Percentiles rank a stretch among this genome's conserved stretches.
Evolutionary conservation across 306 rosid genomes (phyloP).

Genomic region (Prunus davidiana): DNA sequence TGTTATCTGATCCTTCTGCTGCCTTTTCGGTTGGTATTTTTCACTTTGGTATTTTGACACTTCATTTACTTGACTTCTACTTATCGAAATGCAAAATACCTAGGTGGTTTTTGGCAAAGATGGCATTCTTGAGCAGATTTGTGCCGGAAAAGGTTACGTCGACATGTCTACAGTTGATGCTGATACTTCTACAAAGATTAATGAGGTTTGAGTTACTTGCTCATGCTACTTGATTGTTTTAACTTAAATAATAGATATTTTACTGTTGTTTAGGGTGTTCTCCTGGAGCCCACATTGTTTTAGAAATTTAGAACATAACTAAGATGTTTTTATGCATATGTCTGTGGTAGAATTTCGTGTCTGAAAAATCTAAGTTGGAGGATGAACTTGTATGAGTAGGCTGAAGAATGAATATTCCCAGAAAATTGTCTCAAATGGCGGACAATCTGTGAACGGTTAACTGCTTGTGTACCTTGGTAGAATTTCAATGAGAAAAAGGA

Average conservation of each 20-base stretch:
- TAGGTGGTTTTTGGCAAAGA: slow-evolving; percentile 72
- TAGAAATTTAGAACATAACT: background rate
- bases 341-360: background rate
- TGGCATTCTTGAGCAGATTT: slow-evolving; percentile 71
- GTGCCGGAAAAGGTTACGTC: slow-evolving; percentile 57
- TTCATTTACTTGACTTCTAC: slow-evolving; percentile 9
- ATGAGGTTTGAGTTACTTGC: slow-evolving; percentile 53
- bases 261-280: background rate
- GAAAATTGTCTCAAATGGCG: background rate
- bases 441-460: background rate
- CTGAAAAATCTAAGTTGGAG: background rate
- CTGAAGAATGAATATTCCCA: background rate
- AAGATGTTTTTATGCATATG: background rate
- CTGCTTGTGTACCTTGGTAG: background rate
- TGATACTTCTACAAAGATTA: slow-evolving; percentile 60
- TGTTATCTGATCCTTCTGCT: slow-evolving; percentile 79
- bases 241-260: too few species aligned
- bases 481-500: background rate
- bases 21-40: slow-evolving; percentile 60
- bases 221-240: background rate
- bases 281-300: background rate
- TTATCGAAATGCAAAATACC: slow-evolving; percentile 3
- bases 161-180: slow-evolving; percentile 89
- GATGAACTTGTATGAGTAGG: background rate
- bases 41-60: background rate